Conservation (phyloP, 768 basidiomycete species). For the Austroboletus festivus region DNA sequence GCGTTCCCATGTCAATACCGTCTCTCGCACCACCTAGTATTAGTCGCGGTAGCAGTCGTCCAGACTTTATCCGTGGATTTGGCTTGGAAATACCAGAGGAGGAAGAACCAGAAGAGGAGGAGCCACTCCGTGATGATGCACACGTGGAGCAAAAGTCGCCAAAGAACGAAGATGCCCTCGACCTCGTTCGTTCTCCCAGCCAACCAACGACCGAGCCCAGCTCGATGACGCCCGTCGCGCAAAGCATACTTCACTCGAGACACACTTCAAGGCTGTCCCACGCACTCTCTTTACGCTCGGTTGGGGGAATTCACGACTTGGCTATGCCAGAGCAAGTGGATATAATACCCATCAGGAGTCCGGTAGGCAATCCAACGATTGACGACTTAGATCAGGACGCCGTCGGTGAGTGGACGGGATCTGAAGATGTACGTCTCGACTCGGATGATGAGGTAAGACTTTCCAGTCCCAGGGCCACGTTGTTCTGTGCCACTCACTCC, state of each 20-base stretch:
- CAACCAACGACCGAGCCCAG: constrained; percentile 36
- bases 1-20: constrained; percentile 43
- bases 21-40: constrained; percentile 44
- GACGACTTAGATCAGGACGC: constrained; percentile 37
- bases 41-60: constrained; percentile 48
- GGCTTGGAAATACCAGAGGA: constrained; percentile 79
- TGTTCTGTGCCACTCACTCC: constrained; percentile 5
- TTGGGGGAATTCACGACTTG: constrained; percentile 49
- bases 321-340: constrained; percentile 23
- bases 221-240: constrained; percentile 44
- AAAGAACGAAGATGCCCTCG: constrained; percentile 33
- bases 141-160: constrained; percentile 37
- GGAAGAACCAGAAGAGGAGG: constrained; percentile 58
- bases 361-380: constrained; percentile 30
- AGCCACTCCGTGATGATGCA: constrained; percentile 25
- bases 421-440: constrained; percentile 60
- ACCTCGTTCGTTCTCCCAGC: constrained; percentile 18
- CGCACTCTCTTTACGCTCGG: constrained; percentile 63
- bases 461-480: background rate
- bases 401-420: constrained; percentile 80
- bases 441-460: constrained; percentile 68
- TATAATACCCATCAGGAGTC: constrained; percentile 31
- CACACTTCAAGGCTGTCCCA: constrained; percentile 66
- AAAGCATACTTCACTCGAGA: constrained; percentile 60
- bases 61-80: constrained; percentile 78